Evolutionary conservation across 129 eudicot species (phyloP).

Genomic region (carrot (Daucus carota)): DH1_v3.0 NC_030381.2:32648001-32648500

Average conservation of each 20-base stretch:
- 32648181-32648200: background rate
- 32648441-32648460: constrained; percentile 97
- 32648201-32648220: background rate
- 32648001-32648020: background rate
- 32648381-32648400: constrained; percentile 60
- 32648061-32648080: background rate
- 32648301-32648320: background rate
- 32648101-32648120: too few relatives aligned
- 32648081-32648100: too few relatives aligned
- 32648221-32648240: background rate
- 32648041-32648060: background rate
- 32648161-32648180: background rate
- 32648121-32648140: background rate
- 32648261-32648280: background rate
- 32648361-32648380: background rate
- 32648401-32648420: constrained; percentile 89
- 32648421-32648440: constrained; percentile 99
- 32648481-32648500: background rate
- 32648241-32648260: background rate
- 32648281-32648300: background rate
- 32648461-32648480: constrained; percentile 70
- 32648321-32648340: background rate
- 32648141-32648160: background rate
- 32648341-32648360: background rate
- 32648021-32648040: background rate